Evolutionary conservation across 257 asterid species (phyloP).

Genomic region (Fraxinus pennsylvanica): DNA sequence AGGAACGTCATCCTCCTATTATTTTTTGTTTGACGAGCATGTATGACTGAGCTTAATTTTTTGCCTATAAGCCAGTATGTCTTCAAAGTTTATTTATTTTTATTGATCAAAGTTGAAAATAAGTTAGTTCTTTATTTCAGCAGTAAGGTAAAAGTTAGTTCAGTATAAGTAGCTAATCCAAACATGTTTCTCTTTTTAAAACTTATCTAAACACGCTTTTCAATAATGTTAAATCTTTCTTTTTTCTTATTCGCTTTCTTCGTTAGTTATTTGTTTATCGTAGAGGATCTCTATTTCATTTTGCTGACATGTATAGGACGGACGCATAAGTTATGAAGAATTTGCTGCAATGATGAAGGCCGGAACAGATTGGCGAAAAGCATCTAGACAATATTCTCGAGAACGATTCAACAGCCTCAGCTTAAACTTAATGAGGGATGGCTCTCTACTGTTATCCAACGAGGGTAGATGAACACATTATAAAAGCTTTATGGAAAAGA

Average conservation of each 20-base stretch:
- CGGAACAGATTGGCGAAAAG: conserved; percentile 88
- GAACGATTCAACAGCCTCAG: conserved; percentile 73
- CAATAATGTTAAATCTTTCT: no score
- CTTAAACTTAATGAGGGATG: conserved; percentile 65
- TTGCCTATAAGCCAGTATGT: no score
- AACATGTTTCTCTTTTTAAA: background rate
- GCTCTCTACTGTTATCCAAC: conserved; percentile 52
- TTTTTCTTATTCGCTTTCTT: background rate
- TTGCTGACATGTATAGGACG: conserved; percentile 50
- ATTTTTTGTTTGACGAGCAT: no score
- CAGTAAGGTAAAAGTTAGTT: no score
- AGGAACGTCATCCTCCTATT: no score
- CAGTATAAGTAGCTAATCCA: background rate
- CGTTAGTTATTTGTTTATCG: no score
- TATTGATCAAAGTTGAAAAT: no score
- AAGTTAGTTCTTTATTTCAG: no score
- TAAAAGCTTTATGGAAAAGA: conserved; percentile 1
- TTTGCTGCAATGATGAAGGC: conserved; percentile 84
- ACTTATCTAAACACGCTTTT: background rate
- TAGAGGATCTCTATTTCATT: background rate
- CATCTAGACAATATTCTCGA: conserved; percentile 71
- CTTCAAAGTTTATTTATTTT: no score
- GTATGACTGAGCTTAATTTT: no score
- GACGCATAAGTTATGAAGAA: conserved; percentile 75
- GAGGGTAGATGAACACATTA: conserved; percentile 40